Evolutionary conservation across 495 filamentous ascomycete genomes (phyloP), one percentile per base, ranked within the genome.

Genomic region (Talaromyces nanjingensis): DNA sequence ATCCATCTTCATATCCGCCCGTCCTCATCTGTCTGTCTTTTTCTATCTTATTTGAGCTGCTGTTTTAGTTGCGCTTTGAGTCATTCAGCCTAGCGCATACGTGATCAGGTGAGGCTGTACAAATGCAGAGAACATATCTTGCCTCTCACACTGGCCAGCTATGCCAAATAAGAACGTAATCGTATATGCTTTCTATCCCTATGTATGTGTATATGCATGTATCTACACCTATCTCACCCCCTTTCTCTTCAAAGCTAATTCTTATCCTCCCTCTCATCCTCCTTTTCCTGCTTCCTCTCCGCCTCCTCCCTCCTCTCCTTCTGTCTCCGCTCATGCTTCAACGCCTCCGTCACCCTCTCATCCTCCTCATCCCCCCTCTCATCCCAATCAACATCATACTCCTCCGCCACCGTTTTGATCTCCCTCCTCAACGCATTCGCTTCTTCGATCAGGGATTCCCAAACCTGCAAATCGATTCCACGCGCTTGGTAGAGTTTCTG

Each of bases 361-460:
- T 87, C 86, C n/a, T 86, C 84, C 53, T 92, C 87, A 72, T 96
- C 91, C 59, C 78, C 77, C 56, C 76, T 81, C 76, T 97, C 93
- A 74, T 98, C 84, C 93, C 92, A 97, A 22, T 92, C 91, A n/a
- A 91, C 91, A 69, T 94, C 92, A 74, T 97, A 97, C 71, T 96
- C 91, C 25, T 86, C 84, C 0, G 93, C 91, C 45, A 96, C 86
- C 5, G 75, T 81, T 72, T 87, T 89, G 64, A 97, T 92, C 75
- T 97, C 93, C 66, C 79, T 83, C 24, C 93, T 73, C 63, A 97
- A 73, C 29, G 84, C 74, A 70, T 96, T 97, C 0, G 85, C 91
- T 59, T 94, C 90, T 58, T 92, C 86, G n/a, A 96, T 82, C 55
- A 96, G 67, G 2, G 74, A 74, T 68, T 94, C 89, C 92, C 92